These are phyloP conservation scores for barrel medic (Medicago truncatula) DNA, from an alignment of 306 rosid genomes.

Conservation along the genomic window MtrunA17r5.0-ANR NC_053045.1:58859501-58860000, in stretches of 20 bases:
- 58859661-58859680: constrained; percentile 69
- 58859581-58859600: constrained; percentile 59
- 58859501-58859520: constrained; percentile 49
- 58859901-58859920: background rate
- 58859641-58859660: constrained; percentile 96
- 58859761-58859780: background rate
- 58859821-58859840: background rate
- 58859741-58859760: constrained; percentile 6
- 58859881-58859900: background rate
- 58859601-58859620: constrained; percentile 79
- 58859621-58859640: constrained; percentile 92
- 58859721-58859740: constrained; percentile 11
- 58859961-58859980: background rate
- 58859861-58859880: background rate
- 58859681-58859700: constrained; percentile 91
- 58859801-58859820: background rate
- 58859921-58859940: background rate
- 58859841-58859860: background rate
- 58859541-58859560: constrained; percentile 53
- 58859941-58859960: background rate
- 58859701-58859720: constrained; percentile 28
- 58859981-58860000: background rate
- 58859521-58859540: constrained; percentile 65
- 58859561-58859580: constrained; percentile 52
- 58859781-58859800: background rate